These are phyloP conservation scores for Iberis pinnata DNA, from an alignment of 345 rosid species.

Conservation along the genomic window DNA sequence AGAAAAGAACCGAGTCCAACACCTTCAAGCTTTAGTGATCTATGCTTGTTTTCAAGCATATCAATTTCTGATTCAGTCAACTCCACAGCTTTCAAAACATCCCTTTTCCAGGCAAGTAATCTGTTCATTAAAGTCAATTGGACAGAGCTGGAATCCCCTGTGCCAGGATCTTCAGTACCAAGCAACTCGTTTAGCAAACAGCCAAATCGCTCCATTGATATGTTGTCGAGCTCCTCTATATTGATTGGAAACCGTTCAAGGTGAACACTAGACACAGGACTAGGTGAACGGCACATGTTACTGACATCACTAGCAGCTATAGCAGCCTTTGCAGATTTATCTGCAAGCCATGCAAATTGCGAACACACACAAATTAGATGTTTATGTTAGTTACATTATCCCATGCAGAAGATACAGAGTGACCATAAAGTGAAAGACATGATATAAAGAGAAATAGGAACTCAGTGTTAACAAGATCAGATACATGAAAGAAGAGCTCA, in stretches of 20 bases:
- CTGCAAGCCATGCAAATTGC: conserved; percentile 65
- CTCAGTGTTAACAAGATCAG: conserved; percentile 11
- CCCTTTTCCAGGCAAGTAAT: conserved; percentile 57
- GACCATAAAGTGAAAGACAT: conserved; percentile 9
- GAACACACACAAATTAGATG: background rate
- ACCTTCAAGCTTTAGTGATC: conserved; percentile 40
- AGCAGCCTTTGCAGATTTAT: conserved; percentile 49
- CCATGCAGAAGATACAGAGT: conserved; percentile 1
- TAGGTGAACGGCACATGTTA: conserved; percentile 61
- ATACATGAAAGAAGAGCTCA: conserved; percentile 10
- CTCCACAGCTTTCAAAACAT: conserved; percentile 63
- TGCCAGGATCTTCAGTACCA: conserved; percentile 51
- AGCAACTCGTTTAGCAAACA: conserved; percentile 56
- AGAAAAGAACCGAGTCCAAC: conserved; percentile 25
- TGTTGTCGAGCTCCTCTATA: conserved; percentile 62
- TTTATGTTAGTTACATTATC: background rate
- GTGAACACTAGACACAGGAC: conserved; percentile 46
- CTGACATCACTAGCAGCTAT: conserved; percentile 41
- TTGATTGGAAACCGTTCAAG: conserved; percentile 45
- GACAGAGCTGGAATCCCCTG: conserved; percentile 51
- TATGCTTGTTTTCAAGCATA: conserved; percentile 67
- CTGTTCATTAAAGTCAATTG: conserved; percentile 49
- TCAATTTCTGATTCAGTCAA: conserved; percentile 83
- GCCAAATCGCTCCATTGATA: conserved; percentile 48
- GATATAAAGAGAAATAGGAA: conserved; percentile 3